A percentile compares a stretch with the other conserved stretches of the same genome.
Evolutionary conservation across 2,329 filamentous ascomycete genomes (phyloP).

Genomic region (Fusarium oligoseptatum): DNA sequence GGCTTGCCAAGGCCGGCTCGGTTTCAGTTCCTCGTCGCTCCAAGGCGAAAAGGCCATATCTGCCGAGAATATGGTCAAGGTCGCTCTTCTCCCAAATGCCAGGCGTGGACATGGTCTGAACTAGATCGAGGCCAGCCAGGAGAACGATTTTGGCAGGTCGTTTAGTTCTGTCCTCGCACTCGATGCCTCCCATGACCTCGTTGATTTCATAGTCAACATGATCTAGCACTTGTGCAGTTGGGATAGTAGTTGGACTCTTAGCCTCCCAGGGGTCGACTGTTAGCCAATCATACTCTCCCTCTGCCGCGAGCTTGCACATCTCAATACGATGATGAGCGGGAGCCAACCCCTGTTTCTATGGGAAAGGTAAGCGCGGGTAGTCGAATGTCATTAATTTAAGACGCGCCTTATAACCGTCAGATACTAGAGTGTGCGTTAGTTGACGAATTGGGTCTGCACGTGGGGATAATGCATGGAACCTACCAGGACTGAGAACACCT

Average conservation of each 20-base stretch:
- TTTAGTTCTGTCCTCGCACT: slow-evolving; percentile 74
- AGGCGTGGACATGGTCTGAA: slow-evolving; percentile 79
- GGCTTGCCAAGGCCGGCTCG: slow-evolving; percentile 84
- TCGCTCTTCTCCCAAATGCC: slow-evolving; percentile 88
- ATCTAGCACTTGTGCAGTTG: slow-evolving; percentile 89
- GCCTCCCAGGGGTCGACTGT: slow-evolving; percentile 94
- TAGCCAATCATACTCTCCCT: slow-evolving; percentile 78
- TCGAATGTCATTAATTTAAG: background rate
- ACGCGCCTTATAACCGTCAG: slow-evolving; percentile 49
- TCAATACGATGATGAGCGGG: slow-evolving; percentile 58
- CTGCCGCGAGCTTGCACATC: slow-evolving; percentile 88
- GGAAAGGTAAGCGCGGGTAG: background rate
- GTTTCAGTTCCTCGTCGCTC: slow-evolving; percentile 91
- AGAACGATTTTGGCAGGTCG: slow-evolving; percentile 81
- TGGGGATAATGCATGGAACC: slow-evolving; percentile 28
- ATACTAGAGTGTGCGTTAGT: slow-evolving; percentile 35
- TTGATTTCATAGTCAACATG: slow-evolving; percentile 95
- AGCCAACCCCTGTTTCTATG: slow-evolving; percentile 54
- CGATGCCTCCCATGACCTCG: slow-evolving; percentile 78
- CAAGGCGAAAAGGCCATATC: slow-evolving; percentile 87
- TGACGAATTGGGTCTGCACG: background rate
- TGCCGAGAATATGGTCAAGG: slow-evolving; percentile 87
- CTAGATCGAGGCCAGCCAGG: slow-evolving; percentile 82
- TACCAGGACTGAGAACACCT: slow-evolving; percentile 66
- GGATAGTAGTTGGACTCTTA: slow-evolving; percentile 83